A percentile compares a stretch with the other conserved stretches of the same genome.
Conservation (phyloP, 1,139 yeast species). For the Sugiyamaella pinicola region DNA sequence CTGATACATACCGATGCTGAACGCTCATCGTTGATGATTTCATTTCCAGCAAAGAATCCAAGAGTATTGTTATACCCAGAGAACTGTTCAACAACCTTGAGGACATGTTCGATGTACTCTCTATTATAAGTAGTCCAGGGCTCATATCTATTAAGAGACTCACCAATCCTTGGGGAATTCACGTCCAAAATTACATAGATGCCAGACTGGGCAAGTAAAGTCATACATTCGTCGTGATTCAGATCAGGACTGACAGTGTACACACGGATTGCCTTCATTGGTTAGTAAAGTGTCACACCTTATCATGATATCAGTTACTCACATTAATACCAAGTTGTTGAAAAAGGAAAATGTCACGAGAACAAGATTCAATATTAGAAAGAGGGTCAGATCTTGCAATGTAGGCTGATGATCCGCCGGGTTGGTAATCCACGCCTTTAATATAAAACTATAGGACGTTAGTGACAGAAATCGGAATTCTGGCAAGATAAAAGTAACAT, state of each 20-base stretch:
- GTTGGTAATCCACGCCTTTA: constrained; percentile 84
- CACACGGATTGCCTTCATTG: constrained; percentile 79
- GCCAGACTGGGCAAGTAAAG: constrained; percentile 86
- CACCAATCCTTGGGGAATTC: constrained; percentile 77
- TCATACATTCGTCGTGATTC: constrained; percentile 90
- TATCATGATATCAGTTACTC: constrained; percentile 32
- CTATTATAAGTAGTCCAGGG: constrained; percentile 83
- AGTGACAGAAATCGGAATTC: not conserved
- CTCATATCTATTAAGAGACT: constrained; percentile 81
- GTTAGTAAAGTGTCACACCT: not conserved
- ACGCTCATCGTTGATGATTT: constrained; percentile 74
- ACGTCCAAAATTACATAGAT: constrained; percentile 89
- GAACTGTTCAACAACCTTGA: constrained; percentile 80
- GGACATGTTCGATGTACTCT: constrained; percentile 71
- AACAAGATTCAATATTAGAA: constrained; percentile 67
- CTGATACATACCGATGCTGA: constrained; percentile 45
- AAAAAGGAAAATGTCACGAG: constrained; percentile 72
- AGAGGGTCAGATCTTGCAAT: constrained; percentile 61
- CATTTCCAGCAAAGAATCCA: constrained; percentile 95
- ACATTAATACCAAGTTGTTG: constrained; percentile 77
- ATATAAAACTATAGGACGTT: constrained; percentile 60
- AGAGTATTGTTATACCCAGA: constrained; percentile 82
- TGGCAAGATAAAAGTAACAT: constrained; percentile 42
- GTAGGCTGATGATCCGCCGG: constrained; percentile 80
- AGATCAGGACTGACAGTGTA: constrained; percentile 83